These are phyloP conservation scores for Epichloe aotearoae DNA, from an alignment of 2,329 filamentous ascomycete genomes.

Conservation along the genomic window DNA sequence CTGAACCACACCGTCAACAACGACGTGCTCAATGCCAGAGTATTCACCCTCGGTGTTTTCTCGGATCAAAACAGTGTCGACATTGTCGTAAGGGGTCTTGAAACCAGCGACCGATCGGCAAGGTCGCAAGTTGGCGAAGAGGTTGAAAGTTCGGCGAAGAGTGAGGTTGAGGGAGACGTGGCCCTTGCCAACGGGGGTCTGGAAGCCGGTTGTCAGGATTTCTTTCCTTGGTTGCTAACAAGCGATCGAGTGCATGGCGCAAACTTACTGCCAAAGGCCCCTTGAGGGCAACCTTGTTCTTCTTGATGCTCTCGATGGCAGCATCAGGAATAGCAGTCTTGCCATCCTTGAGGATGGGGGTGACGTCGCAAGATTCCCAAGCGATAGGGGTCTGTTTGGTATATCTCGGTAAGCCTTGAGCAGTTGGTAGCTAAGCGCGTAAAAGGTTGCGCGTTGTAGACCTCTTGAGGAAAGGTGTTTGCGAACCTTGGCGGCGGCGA, in stretches of 20 bases:
- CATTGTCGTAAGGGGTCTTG: slow-evolving; percentile 96
- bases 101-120: slow-evolving; percentile 94
- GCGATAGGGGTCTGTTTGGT: slow-evolving; percentile 65
- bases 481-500: slow-evolving; percentile 77
- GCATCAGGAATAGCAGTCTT: slow-evolving; percentile 89
- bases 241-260: neutral
- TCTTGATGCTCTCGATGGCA: slow-evolving; percentile 84
- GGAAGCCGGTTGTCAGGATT: slow-evolving; percentile 2
- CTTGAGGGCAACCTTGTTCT: slow-evolving; percentile 96
- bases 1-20: slow-evolving; percentile 95
- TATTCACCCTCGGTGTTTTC: slow-evolving; percentile 99
- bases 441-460: neutral
- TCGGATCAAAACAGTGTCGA: slow-evolving; percentile 94
- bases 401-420: neutral
- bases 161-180: slow-evolving; percentile 98
- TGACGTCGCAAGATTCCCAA: slow-evolving; percentile 97
- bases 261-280: slow-evolving; percentile 76
- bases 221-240: neutral
- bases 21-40: slow-evolving; percentile 96
- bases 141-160: slow-evolving; percentile 97
- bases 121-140: slow-evolving; percentile 97
- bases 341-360: slow-evolving; percentile 83
- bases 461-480: neutral
- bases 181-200: slow-evolving; percentile 95
- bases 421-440: neutral